Evolutionary conservation across 2,329 filamentous ascomycete species (phyloP), one percentile per base, ranked within the genome.

Genomic region (Diplodia corticola): DNA sequence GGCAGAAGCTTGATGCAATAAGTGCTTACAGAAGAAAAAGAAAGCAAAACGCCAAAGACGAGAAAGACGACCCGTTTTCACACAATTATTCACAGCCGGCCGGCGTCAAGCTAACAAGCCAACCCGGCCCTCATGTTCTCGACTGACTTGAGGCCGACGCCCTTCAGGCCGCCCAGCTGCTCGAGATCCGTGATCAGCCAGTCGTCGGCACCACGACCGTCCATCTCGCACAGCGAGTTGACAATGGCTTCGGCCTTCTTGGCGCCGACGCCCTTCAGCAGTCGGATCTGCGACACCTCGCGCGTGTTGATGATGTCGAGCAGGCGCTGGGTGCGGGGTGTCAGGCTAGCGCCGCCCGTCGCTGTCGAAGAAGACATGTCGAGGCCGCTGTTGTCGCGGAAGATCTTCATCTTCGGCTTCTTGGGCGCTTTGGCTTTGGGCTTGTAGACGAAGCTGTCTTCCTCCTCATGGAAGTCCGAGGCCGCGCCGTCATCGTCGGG

Each of bases 281-380:
- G 79, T 71, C 85, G 85, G 76, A 93, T 92, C 73, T 85, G 82
- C 15, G 80, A 80, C 20, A 89, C 78, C 68, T 93, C 88, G 57
- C 88, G 84, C 22, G 89, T 91, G 80, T 93, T 93, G 78, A 93
- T 86, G 71, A 92, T 89, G 54, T 85, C 81, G 2, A 93, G 82
- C 2, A 93, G 79, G 67, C 85, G 84, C 68, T 82, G 82, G 6
- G 88, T 89, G 3, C 86, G 83, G 1, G 88, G 88, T 2, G 53
- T 46, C 17, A 24, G 26, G n/a, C 9, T 12, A 12, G 59, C 50
- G 37, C 35, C 40, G 26, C 24, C 24, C 37, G 37, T 33, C n/a
- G 20, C 20, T 24, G n/a, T 28, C 30, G 33, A 35, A 49, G 33
- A 33, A 51, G 28, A 20, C 15, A 44, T 24, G 24, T 46, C 54